Evolutionary conservation across 257 asterid species (phyloP).

Genomic region (Gynochthodes officinalis): DNA sequence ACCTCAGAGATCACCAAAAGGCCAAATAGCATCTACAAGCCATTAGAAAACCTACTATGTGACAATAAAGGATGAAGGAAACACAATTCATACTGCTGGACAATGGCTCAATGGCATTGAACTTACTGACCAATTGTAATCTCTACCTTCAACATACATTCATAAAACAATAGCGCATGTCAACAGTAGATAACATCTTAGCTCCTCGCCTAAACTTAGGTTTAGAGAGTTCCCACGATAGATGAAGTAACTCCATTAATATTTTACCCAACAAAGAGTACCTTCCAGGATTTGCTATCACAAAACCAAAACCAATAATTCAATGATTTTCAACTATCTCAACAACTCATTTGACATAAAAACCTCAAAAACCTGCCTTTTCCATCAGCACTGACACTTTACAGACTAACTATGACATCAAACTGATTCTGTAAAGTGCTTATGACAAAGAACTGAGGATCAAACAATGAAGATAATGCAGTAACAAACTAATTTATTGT

Average conservation of each 20-base stretch:
- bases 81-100: background rate
- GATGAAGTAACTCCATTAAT: slow-evolving; percentile 71
- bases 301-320: slow-evolving; percentile 17
- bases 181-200: slow-evolving; percentile 78
- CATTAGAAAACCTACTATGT: too few species aligned
- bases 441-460: background rate
- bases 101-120: too few species aligned
- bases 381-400: too few species aligned
- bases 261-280: slow-evolving; percentile 79
- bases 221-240: slow-evolving; percentile 79
- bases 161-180: slow-evolving; percentile 69
- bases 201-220: slow-evolving; percentile 70
- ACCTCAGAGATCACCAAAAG: background rate
- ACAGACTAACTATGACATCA: too few species aligned
- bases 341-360: background rate
- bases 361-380: too few species aligned
- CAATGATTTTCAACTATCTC: background rate
- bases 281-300: slow-evolving; percentile 64
- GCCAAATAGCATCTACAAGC: background rate
- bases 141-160: slow-evolving; percentile 39
- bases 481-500: too few species aligned
- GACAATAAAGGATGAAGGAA: background rate
- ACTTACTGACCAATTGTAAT: too few species aligned
- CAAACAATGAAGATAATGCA: background rate
- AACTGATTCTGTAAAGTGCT: too few species aligned